phyloP scores from a whole-genome alignment of 345 rosid genomes.

The Erysimum cheiranthoides region DNA sequence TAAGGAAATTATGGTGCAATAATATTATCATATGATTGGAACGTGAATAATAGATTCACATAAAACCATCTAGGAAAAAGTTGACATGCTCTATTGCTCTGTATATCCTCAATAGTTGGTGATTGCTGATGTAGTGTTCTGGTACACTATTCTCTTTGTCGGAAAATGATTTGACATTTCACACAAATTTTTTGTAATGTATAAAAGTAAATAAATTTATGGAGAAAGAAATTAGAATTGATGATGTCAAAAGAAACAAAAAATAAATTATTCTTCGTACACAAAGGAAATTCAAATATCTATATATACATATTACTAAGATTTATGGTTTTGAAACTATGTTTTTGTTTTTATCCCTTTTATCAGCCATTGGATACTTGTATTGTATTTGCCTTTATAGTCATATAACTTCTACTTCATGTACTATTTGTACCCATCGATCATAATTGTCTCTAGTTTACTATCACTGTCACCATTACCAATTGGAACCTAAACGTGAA shows the following conservation, averaged over 20 bases:
- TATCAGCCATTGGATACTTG: neutral
- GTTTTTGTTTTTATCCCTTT: neutral
- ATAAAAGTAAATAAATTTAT: neutral
- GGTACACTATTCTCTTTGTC: slow-evolving; percentile 34
- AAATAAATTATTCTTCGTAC: neutral
- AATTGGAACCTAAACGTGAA: neutral
- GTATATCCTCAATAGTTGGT: slow-evolving; percentile 27
- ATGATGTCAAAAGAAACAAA: neutral
- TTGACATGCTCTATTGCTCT: slow-evolving; percentile 1
- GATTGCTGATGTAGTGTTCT: slow-evolving; percentile 32
- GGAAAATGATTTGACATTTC: slow-evolving; percentile 29
- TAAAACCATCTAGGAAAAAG: neutral
- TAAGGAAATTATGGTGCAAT: slow-evolving; percentile 14
- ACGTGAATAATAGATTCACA: slow-evolving; percentile 5
- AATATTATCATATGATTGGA: slow-evolving; percentile 21
- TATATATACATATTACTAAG: neutral
- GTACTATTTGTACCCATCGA: neutral
- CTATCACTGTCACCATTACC: neutral
- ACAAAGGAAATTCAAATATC: neutral
- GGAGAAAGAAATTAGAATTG: neutral
- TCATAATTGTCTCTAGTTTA: neutral
- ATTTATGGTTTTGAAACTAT: neutral
- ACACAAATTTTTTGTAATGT: slow-evolving; percentile 13
- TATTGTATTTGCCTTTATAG: neutral
- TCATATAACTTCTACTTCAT: neutral